These are phyloP conservation scores for Juglanconis sp. DNA, from an alignment of 2,329 filamentous ascomycete genomes.

Conservation along the genomic window DNA sequence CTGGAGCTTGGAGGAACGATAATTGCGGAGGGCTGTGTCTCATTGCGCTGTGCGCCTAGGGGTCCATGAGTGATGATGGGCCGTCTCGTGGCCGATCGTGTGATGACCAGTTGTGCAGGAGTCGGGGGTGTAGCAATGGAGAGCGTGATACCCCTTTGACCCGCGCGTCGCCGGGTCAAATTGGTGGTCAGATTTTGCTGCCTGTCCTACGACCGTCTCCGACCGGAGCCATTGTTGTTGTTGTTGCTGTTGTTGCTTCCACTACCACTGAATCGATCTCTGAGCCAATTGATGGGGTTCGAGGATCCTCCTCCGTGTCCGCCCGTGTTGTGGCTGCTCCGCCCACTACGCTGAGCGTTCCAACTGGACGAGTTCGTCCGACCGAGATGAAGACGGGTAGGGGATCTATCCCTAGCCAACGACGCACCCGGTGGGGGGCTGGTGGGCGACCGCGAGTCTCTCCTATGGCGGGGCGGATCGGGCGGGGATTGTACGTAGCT, in stretches of 20 bases:
- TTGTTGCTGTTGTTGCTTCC: background rate
- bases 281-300: conserved; percentile 23
- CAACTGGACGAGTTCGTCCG: conserved; percentile 9
- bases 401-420: conserved; percentile 15
- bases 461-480: conserved; percentile 3
- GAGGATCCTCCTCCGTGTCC: conserved; percentile 11
- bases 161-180: background rate
- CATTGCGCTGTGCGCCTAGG: background rate
- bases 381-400: background rate
- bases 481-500: conserved; percentile 1
- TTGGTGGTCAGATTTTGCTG: background rate
- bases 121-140: background rate
- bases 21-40: background rate
- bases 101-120: background rate
- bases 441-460: conserved; percentile 17
- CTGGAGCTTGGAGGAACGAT: background rate
- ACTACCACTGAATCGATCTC: conserved; percentile 21
- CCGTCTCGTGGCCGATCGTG: background rate
- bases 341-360: background rate
- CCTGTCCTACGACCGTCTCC: conserved; percentile 15
- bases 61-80: background rate
- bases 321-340: background rate
- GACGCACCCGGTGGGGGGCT: conserved; percentile 11
- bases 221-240: background rate
- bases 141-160: background rate